These are phyloP conservation scores for Jacaranda copaia DNA, from an alignment of 257 asterid species.

Conservation along the genomic window DNA sequence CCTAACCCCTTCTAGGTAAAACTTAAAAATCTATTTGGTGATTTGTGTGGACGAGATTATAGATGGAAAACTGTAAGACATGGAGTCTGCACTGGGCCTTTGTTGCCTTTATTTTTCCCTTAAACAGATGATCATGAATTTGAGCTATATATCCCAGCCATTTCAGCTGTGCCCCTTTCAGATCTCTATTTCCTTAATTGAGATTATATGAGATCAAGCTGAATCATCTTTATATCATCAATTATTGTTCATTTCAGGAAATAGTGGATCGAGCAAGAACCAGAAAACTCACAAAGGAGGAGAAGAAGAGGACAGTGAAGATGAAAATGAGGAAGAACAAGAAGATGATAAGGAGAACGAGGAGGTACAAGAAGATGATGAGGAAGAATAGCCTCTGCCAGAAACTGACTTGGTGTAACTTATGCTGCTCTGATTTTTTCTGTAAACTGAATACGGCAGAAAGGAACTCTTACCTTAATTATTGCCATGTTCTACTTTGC, in stretches of 20 bases:
- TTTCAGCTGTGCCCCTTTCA: too few relatives aligned
- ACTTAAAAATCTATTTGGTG: too few relatives aligned
- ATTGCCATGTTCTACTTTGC: slow-evolving; percentile 11
- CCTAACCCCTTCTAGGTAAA: too few relatives aligned
- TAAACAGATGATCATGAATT: too few relatives aligned
- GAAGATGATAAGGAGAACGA: slow-evolving; percentile 22
- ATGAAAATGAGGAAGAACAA: slow-evolving; percentile 16
- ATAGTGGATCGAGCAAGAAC: slow-evolving; percentile 33
- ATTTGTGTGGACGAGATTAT: too few relatives aligned
- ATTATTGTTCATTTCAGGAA: slow-evolving; percentile 41
- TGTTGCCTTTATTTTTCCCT: too few relatives aligned
- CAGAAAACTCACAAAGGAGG: slow-evolving; percentile 33
- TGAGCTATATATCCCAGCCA: too few relatives aligned
- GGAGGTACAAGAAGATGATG: slow-evolving; percentile 4
- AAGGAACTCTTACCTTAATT: neutral
- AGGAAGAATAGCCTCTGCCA: slow-evolving; percentile 29
- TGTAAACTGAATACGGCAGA: neutral
- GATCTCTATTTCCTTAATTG: too few relatives aligned
- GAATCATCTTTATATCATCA: neutral
- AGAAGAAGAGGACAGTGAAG: slow-evolving; percentile 30
- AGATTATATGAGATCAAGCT: neutral
- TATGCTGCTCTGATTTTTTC: neutral
- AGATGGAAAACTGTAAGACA: too few relatives aligned
- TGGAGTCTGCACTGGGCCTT: too few relatives aligned
- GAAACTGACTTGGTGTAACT: slow-evolving; percentile 9